These are phyloP conservation scores for Castanea crenata DNA, from an alignment of 306 rosid genomes.

Conservation along the genomic window DNA sequence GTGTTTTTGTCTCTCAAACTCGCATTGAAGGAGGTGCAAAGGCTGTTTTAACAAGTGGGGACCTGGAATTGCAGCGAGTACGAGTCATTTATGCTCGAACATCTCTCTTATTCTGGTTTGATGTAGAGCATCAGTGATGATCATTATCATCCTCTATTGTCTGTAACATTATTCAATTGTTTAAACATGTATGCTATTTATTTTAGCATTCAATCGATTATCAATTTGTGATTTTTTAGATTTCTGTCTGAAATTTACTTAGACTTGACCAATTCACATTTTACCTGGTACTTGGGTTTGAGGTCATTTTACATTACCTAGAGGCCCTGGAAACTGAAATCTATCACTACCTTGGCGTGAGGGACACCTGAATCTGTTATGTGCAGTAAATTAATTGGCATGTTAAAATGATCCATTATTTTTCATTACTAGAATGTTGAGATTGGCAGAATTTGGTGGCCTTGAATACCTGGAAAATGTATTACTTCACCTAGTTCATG, in stretches of 20 bases:
- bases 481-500: too few relatives aligned
- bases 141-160: constrained; percentile 7
- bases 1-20: constrained; percentile 85
- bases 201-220: not conserved
- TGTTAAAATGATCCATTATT: not conserved
- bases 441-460: not conserved
- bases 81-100: constrained; percentile 83
- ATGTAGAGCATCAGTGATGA: constrained; percentile 58
- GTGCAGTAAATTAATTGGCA: not conserved
- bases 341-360: not conserved
- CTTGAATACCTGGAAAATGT: not conserved
- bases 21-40: constrained; percentile 97
- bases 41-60: constrained; percentile 80
- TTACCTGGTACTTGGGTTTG: not conserved
- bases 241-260: not conserved
- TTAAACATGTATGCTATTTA: constrained; percentile 15
- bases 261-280: not conserved
- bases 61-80: constrained; percentile 80
- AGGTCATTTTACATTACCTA: not conserved
- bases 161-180: constrained; percentile 24
- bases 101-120: constrained; percentile 90
- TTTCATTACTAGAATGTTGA: not conserved
- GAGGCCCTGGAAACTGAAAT: not conserved
- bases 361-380: not conserved
- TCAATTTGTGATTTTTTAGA: constrained; percentile 7